Evolutionary conservation across 164 flowering plant species (phyloP).

Genomic region (Vitis rupestris): DNA sequence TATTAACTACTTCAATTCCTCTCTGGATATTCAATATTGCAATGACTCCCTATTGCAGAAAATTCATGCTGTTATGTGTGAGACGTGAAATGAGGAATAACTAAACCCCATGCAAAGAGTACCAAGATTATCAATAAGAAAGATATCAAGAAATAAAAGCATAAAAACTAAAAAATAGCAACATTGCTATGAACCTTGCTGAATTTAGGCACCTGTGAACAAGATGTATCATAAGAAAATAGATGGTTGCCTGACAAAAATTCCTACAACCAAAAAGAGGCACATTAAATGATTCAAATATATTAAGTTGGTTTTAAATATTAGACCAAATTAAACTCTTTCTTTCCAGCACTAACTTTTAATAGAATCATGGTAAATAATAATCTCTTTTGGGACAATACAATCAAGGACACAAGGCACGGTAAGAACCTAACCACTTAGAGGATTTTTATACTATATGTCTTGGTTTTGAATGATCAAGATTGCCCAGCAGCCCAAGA

Average conservation of each 20-base stretch:
- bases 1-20: slow-evolving; percentile 51
- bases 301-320: no score
- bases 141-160: not conserved
- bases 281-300: not conserved
- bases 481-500: no score
- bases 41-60: slow-evolving; percentile 67
- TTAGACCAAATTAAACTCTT: no score
- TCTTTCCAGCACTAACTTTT: no score
- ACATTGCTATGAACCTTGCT: not conserved
- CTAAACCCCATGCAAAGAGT: not conserved
- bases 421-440: no score
- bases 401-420: no score
- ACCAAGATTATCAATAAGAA: no score
- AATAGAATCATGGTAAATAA: no score
- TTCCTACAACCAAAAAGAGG: slow-evolving; percentile 13
- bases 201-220: no score
- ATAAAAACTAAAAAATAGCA: not conserved
- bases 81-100: not conserved
- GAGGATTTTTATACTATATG: no score
- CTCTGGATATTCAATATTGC: slow-evolving; percentile 88
- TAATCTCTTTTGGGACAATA: no score
- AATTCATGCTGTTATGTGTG: slow-evolving; percentile 7
- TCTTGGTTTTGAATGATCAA: no score
- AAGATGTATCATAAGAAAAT: not conserved
- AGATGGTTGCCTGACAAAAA: slow-evolving; percentile 18